Evolutionary conservation across 208 protist genomes (phyloP).

Genomic region (Plasmodiophora brassicae): DNA sequence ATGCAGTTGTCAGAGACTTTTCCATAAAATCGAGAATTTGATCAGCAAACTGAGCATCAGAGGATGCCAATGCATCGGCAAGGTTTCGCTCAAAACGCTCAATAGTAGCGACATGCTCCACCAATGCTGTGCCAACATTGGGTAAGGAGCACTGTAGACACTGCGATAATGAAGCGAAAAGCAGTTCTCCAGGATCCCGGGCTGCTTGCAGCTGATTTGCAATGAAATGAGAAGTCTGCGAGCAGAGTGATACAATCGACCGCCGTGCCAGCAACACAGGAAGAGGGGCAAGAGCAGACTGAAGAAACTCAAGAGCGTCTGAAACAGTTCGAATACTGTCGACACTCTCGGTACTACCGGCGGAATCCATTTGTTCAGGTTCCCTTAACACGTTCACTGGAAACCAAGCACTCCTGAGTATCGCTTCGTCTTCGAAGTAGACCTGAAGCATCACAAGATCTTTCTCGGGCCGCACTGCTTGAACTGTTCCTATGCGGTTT

Average conservation of each 20-base stretch:
- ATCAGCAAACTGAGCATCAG: neutral
- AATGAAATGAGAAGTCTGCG: neutral
- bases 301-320: neutral
- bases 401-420: neutral
- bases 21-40: neutral
- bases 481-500: neutral
- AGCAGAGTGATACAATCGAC: neutral
- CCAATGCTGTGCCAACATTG: neutral
- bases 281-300: neutral
- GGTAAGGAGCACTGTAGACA: neutral
- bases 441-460: slow-evolving; percentile 12
- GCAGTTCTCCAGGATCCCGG: neutral
- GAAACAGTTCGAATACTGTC: neutral
- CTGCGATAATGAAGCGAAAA: neutral
- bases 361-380: neutral
- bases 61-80: neutral
- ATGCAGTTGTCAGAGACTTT: neutral
- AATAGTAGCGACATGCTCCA: neutral
- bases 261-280: neutral
- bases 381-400: neutral
- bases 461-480: neutral
- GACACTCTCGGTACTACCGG: slow-evolving; percentile 4
- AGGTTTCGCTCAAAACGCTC: neutral
- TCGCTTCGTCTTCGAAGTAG: neutral
- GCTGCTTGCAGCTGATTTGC: neutral